phyloP scores from a whole-genome alignment of 1,284 basidiomycete species.

The Spongispora temasekensis region DNA sequence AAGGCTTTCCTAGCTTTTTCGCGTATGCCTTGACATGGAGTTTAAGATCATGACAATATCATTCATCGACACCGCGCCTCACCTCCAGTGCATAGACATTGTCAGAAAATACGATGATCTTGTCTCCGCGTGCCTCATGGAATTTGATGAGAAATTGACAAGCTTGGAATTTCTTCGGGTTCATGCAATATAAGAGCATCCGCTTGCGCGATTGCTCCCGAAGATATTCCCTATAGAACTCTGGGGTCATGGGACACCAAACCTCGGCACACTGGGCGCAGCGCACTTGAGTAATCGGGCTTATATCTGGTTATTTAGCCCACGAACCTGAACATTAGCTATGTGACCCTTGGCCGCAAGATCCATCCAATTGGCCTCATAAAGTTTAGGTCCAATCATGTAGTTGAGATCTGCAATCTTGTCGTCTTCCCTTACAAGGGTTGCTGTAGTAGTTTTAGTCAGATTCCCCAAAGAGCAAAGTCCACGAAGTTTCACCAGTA shows the following conservation, averaged over 20 bases:
- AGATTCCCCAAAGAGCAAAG: conserved; percentile 3
- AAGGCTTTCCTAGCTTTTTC: conserved; percentile 90
- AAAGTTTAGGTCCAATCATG: conserved; percentile 98
- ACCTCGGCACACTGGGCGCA: conserved; percentile 96
- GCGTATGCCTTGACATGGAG: conserved; percentile 77
- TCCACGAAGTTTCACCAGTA: conserved; percentile 59
- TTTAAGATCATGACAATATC: conserved; percentile 1
- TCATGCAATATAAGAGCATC: conserved; percentile 99
- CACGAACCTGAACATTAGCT: conserved; percentile 91
- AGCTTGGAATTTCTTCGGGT: conserved; percentile 98
- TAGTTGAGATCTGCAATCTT: conserved; percentile 99
- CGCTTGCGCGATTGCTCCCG: conserved; percentile 90
- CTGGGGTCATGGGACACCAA: conserved; percentile 99
- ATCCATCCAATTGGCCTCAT: conserved; percentile 99
- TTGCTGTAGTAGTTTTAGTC: conserved; percentile 63
- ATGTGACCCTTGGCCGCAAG: conserved; percentile 99
- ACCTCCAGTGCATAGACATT: conserved; percentile 98
- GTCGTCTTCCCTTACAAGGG: conserved; percentile 98
- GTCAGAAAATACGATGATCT: conserved; percentile 99
- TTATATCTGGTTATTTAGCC: conserved; percentile 3
- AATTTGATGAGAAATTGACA: conserved; percentile 99
- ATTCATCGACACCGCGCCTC: conserved; percentile 20
- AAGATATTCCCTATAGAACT: conserved; percentile 98
- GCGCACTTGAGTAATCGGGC: conserved; percentile 6
- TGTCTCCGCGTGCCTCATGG: conserved; percentile 97